phyloP scores from a whole-genome alignment of 2,329 filamentous ascomycete species.

The Phyllosticta citribraziliensis region DNA sequence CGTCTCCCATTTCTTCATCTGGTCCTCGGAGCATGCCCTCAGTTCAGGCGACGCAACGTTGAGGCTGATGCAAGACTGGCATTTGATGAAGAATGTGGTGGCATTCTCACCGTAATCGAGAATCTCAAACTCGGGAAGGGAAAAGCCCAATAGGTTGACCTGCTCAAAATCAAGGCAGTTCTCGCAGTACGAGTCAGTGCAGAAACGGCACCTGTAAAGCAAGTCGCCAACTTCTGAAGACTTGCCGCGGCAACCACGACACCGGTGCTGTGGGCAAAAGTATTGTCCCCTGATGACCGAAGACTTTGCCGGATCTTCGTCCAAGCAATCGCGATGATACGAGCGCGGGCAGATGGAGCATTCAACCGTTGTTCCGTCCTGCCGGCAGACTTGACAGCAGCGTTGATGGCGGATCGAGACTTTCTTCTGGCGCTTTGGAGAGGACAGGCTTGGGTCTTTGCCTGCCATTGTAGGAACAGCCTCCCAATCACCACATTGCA shows the following conservation, averaged over 20 bases:
- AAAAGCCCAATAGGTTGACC: slow-evolving; percentile 41
- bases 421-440: slow-evolving; percentile 40
- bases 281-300: slow-evolving; percentile 38
- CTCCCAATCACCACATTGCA: slow-evolving; percentile 45
- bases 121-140: slow-evolving; percentile 43
- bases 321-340: slow-evolving; percentile 45
- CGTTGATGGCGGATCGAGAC: slow-evolving; percentile 37
- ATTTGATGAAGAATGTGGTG: slow-evolving; percentile 45
- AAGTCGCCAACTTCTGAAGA: slow-evolving; percentile 40
- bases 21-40: neutral
- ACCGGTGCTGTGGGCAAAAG: slow-evolving; percentile 47
- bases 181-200: slow-evolving; percentile 47
- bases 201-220: slow-evolving; percentile 46
- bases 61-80: slow-evolving; percentile 30
- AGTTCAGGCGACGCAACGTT: slow-evolving; percentile 12
- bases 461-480: slow-evolving; percentile 48
- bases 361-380: slow-evolving; percentile 37
- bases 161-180: slow-evolving; percentile 47
- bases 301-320: slow-evolving; percentile 19
- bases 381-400: slow-evolving; percentile 44
- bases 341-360: slow-evolving; percentile 46
- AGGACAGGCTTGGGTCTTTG: slow-evolving; percentile 43
- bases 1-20: neutral
- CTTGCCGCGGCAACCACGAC: slow-evolving; percentile 43
- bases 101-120: slow-evolving; percentile 33